phyloP scores from a whole-genome alignment of 768 basidiomycete species.

The Tephrocybe rancida region DNA sequence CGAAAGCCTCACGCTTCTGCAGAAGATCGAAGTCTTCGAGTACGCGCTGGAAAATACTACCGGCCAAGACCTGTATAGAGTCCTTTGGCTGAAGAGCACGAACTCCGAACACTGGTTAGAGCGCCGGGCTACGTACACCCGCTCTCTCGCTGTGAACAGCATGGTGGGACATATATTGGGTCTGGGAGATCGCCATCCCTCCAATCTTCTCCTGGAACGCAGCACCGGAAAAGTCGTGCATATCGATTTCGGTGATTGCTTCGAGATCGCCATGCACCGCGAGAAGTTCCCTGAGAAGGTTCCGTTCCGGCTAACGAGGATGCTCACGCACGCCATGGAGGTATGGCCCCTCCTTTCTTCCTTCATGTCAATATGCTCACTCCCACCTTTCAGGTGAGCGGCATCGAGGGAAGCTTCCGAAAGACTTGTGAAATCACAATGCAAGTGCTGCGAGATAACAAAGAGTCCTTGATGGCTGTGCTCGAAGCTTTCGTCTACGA shows the following conservation, averaged over 20 bases:
- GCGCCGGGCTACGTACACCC: slow-evolving; percentile 92
- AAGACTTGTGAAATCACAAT: slow-evolving; percentile 98
- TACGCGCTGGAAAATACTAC: slow-evolving; percentile 98
- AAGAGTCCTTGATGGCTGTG: slow-evolving; percentile 99
- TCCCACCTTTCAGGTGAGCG: slow-evolving; percentile 70
- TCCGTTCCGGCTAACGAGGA: slow-evolving; percentile 95
- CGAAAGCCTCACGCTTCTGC: slow-evolving; percentile 88
- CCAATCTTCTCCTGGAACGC: slow-evolving; percentile 90
- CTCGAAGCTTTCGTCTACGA: slow-evolving; percentile 99
- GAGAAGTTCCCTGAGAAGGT: slow-evolving; percentile 99
- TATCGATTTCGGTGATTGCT: slow-evolving; percentile 98
- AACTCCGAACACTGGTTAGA: slow-evolving; percentile 99
- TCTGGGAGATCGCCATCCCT: slow-evolving; percentile 96
- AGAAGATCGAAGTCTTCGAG: slow-evolving; percentile 99
- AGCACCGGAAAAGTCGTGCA: slow-evolving; percentile 95
- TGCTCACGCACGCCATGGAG: slow-evolving; percentile 99
- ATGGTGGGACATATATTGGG: slow-evolving; percentile 99
- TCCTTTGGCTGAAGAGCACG: slow-evolving; percentile 93
- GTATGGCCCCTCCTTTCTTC: slow-evolving; percentile 39
- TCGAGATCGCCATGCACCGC: slow-evolving; percentile 96
- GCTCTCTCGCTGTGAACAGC: slow-evolving; percentile 94
- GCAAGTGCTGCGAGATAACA: slow-evolving; percentile 94
- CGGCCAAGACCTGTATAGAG: slow-evolving; percentile 95
- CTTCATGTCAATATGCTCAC: slow-evolving; percentile 8
- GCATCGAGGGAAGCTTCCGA: slow-evolving; percentile 96